A percentile compares a stretch with the other conserved stretches of the same genome.
phyloP scores from a whole-genome alignment of 768 basidiomycete genomes.

The Leccinum olivaceopallidum region DNA sequence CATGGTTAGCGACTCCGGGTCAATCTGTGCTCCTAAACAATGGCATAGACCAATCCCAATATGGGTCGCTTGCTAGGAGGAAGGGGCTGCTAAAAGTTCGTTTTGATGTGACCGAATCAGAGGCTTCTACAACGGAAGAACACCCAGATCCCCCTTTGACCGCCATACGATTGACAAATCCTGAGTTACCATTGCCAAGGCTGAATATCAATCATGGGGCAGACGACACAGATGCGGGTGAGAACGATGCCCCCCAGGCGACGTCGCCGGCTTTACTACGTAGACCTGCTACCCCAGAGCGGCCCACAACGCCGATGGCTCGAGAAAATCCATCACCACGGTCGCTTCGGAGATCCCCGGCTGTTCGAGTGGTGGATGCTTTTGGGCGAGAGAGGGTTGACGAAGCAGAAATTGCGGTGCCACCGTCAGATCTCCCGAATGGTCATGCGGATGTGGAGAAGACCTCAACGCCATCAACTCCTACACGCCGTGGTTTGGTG shows the following conservation, averaged over 20 bases:
- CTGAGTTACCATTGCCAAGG: slow-evolving; percentile 18
- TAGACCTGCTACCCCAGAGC: slow-evolving; percentile 25
- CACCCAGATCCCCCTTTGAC: slow-evolving; percentile 28
- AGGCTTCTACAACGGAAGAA: slow-evolving; percentile 32
- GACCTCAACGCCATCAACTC: slow-evolving; percentile 16
- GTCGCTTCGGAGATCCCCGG: slow-evolving; percentile 47
- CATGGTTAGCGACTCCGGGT: slow-evolving; percentile 61
- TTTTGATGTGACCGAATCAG: slow-evolving; percentile 53
- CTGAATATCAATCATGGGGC: slow-evolving; percentile 1
- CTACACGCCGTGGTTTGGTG: slow-evolving; percentile 40
- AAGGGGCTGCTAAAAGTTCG: slow-evolving; percentile 72
- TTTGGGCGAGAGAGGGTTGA: slow-evolving; percentile 53
- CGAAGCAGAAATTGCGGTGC: slow-evolving; percentile 9
- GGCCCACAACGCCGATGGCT: slow-evolving; percentile 23
- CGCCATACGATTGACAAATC: slow-evolving; percentile 27
- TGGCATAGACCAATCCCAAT: slow-evolving; percentile 30
- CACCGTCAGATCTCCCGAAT: slow-evolving; percentile 5
- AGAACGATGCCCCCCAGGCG: slow-evolving; percentile 5
- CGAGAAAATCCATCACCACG: slow-evolving; percentile 32
- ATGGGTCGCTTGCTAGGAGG: slow-evolving; percentile 37
- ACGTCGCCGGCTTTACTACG: slow-evolving; percentile 5
- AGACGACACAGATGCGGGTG: slow-evolving; percentile 9
- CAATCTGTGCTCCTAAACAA: slow-evolving; percentile 24
- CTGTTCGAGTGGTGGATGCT: slow-evolving; percentile 69
- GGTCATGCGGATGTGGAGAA: slow-evolving; percentile 20